Evolutionary conservation across 2,329 filamentous ascomycete genomes (phyloP).

Genomic region (Colletotrichum acutatum): DNA sequence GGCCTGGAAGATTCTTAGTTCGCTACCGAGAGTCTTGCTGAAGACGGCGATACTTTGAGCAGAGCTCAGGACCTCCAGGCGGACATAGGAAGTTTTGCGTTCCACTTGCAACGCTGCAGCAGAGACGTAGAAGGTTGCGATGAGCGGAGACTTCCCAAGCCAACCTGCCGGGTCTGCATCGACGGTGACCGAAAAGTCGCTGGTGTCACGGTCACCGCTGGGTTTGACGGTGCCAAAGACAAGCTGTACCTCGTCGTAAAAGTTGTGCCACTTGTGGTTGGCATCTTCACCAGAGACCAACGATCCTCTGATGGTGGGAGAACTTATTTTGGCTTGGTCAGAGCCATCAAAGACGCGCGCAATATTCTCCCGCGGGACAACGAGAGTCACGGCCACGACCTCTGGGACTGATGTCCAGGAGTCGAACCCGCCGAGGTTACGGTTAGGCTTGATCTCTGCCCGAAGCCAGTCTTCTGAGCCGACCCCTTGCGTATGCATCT

Average conservation of each 20-base stretch:
- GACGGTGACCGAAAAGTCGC: constrained; percentile 47
- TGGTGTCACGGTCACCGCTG: constrained; percentile 39
- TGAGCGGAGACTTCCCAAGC: constrained; percentile 50
- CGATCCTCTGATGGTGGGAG: constrained; percentile 45
- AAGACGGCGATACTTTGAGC: constrained; percentile 40
- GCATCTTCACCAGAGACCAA: constrained; percentile 40
- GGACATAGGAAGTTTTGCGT: constrained; percentile 43
- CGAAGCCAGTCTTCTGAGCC: constrained; percentile 44
- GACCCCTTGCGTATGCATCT: constrained; percentile 50
- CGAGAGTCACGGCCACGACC: constrained; percentile 49
- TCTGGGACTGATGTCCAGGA: constrained; percentile 51
- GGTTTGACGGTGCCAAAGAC: constrained; percentile 50
- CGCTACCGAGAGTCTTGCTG: constrained; percentile 38
- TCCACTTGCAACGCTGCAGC: constrained; percentile 48
- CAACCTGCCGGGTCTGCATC: constrained; percentile 49
- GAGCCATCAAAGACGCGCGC: constrained; percentile 41
- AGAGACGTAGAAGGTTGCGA: constrained; percentile 55
- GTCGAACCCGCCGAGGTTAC: constrained; percentile 43
- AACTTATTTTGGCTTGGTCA: constrained; percentile 32
- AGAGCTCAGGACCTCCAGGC: constrained; percentile 45
- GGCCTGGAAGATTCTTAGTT: constrained; percentile 47
- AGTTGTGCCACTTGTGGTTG: constrained; percentile 44
- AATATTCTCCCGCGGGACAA: constrained; percentile 45
- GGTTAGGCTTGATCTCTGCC: constrained; percentile 38
- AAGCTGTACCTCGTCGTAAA: constrained; percentile 54